A percentile compares a stretch with the other conserved stretches of the same genome.
Conservation (phyloP, 73 alveolate species). For the Tetrahymena thermophila region DNA sequence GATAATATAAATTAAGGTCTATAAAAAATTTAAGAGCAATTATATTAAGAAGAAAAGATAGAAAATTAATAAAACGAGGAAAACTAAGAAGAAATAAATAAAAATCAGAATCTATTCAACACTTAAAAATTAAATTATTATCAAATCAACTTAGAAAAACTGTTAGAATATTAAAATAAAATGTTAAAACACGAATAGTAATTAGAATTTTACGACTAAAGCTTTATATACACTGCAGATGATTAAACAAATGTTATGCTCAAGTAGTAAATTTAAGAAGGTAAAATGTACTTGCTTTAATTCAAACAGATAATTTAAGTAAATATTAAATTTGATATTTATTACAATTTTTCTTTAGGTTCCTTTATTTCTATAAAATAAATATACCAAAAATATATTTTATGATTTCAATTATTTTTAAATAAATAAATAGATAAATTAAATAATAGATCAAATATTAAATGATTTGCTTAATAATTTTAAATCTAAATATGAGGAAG, state of each 20-base stretch:
- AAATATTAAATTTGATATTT: too few relatives aligned
- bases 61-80: too few relatives aligned
- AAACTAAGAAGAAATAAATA: neutral
- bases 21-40: neutral
- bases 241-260: neutral
- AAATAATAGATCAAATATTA: neutral
- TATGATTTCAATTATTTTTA: too few relatives aligned
- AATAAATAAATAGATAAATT: neutral
- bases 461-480: too few relatives aligned
- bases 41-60: too few relatives aligned
- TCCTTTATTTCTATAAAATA: too few relatives aligned
- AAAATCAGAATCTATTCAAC: neutral
- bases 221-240: neutral
- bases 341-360: too few relatives aligned
- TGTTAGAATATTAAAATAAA: too few relatives aligned
- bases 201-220: neutral
- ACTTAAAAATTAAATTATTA: neutral
- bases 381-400: too few relatives aligned
- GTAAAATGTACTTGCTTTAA: neutral
- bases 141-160: neutral
- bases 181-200: too few relatives aligned
- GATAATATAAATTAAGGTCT: neutral
- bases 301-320: neutral
- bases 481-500: neutral
- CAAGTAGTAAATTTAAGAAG: neutral